Percentiles rank a stretch among this genome's conserved stretches.
These are phyloP conservation scores for Saccharomyces hybrid DNA, from an alignment of 1,139 yeast genomes.

Conservation along the genomic window DNA sequence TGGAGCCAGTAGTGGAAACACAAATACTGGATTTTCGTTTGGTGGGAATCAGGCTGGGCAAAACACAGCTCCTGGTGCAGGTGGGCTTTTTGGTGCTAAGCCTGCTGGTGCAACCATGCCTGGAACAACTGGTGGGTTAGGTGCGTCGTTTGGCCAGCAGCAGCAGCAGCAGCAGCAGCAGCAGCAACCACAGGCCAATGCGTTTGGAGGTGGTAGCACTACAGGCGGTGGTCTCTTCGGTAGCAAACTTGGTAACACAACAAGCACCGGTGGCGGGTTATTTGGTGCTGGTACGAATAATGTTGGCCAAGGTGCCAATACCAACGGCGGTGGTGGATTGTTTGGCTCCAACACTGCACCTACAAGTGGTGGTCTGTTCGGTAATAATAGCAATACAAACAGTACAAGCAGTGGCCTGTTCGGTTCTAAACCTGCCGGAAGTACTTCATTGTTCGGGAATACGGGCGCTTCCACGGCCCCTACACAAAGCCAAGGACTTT, in stretches of 20 bases:
- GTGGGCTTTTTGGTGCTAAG: conserved; percentile 6
- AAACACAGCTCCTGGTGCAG: conserved; percentile 5
- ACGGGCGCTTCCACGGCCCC: conserved; percentile 9
- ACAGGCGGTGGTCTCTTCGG: conserved; percentile 34
- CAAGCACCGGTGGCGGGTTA: conserved; percentile 16
- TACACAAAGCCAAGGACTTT: conserved; percentile 11
- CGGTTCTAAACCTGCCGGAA: conserved; percentile 25
- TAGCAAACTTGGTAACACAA: conserved; percentile 15
- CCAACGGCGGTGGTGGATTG: not conserved
- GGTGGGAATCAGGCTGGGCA: conserved; percentile 17
- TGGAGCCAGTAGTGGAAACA: conserved; percentile 7
- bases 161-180: not conserved
- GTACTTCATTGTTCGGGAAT: conserved; percentile 30
- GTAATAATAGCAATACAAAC: conserved; percentile 16
- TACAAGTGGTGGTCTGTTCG: conserved; percentile 34
- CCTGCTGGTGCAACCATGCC: not conserved
- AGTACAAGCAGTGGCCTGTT: conserved; percentile 20
- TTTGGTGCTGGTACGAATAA: conserved; percentile 4
- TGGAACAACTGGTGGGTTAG: conserved; percentile 15
- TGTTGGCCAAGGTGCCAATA: not conserved
- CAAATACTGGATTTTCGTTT: conserved; percentile 28
- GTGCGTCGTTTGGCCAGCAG: conserved; percentile 11
- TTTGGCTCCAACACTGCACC: conserved; percentile 7
- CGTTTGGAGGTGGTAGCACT: not conserved
- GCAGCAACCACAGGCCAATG: not conserved